Evolutionary conservation across 768 basidiomycete genomes (phyloP).

Genomic region (Kwoniella dendrophila): DNA sequence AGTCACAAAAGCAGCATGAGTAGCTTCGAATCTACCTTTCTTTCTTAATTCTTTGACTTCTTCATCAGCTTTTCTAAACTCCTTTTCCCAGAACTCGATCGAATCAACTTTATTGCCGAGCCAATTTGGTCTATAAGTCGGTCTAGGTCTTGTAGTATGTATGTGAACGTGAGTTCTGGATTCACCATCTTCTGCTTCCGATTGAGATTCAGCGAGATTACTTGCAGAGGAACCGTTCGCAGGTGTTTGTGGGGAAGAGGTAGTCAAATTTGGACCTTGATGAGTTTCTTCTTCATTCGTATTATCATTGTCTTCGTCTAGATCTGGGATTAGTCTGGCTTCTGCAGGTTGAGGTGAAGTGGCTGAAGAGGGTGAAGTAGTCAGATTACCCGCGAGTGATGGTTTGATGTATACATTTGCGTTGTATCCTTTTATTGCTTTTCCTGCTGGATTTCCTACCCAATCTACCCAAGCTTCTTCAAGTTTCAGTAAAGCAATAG

Average conservation of each 20-base stretch:
- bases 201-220: not conserved
- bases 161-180: slow-evolving; percentile 57
- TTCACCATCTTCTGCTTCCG: slow-evolving; percentile 8
- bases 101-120: slow-evolving; percentile 79
- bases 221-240: slow-evolving; percentile 3
- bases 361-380: slow-evolving; percentile 52
- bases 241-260: not conserved
- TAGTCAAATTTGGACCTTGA: slow-evolving; percentile 3
- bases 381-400: slow-evolving; percentile 37
- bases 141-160: slow-evolving; percentile 74
- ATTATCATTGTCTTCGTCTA: slow-evolving; percentile 16
- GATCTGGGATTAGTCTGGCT: slow-evolving; percentile 34
- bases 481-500: slow-evolving; percentile 73
- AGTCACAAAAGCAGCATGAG: slow-evolving; percentile 87
- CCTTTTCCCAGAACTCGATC: slow-evolving; percentile 78
- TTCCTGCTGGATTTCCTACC: slow-evolving; percentile 83
- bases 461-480: slow-evolving; percentile 87
- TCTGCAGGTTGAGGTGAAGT: slow-evolving; percentile 59
- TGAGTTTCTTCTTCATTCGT: slow-evolving; percentile 1
- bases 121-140: slow-evolving; percentile 74
- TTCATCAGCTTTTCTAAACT: slow-evolving; percentile 81
- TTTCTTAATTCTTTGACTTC: slow-evolving; percentile 73
- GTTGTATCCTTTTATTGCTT: slow-evolving; percentile 74
- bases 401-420: slow-evolving; percentile 60
- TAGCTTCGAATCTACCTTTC: slow-evolving; percentile 73